Percentiles rank a stretch among this genome's conserved stretches.
phyloP scores from a whole-genome alignment of 495 filamentous ascomycete species.

The Aspergillus campestris region DNA sequence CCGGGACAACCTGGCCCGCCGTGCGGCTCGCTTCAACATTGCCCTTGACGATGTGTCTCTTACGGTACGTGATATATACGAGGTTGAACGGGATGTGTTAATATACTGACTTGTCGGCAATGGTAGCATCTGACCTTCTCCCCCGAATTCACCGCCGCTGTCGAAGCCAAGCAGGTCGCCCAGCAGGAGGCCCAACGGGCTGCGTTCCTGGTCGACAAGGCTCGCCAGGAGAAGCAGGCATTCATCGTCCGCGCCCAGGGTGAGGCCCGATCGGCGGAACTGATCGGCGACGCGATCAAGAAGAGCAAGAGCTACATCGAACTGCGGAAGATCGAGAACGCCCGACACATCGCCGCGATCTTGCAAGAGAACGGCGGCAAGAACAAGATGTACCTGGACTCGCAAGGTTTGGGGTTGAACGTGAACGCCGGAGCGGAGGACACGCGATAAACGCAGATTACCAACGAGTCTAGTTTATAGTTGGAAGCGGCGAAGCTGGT shows the following conservation, averaged over 20 bases:
- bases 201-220: conserved; percentile 97
- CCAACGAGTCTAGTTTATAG: background rate
- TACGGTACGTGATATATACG: conserved; percentile 53
- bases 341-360: conserved; percentile 72
- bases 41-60: conserved; percentile 94
- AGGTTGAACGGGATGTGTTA: background rate
- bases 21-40: conserved; percentile 95
- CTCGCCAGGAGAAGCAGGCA: conserved; percentile 97
- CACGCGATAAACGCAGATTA: conserved; percentile 23
- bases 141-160: conserved; percentile 96
- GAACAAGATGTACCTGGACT: conserved; percentile 92
- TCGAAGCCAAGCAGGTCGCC: conserved; percentile 98
- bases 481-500: background rate
- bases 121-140: conserved; percentile 93
- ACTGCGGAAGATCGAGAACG: conserved; percentile 95
- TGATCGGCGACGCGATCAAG: conserved; percentile 99
- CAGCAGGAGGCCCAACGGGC: conserved; percentile 97
- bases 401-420: conserved; percentile 83
- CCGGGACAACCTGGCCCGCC: conserved; percentile 80
- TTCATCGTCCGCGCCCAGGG: conserved; percentile 97
- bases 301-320: conserved; percentile 96
- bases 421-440: conserved; percentile 50
- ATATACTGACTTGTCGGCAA: conserved; percentile 10
- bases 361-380: conserved; percentile 76
- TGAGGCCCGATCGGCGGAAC: conserved; percentile 95